Conservation (phyloP, 306 rosid species). For the Quercus berberidifolia region DNA sequence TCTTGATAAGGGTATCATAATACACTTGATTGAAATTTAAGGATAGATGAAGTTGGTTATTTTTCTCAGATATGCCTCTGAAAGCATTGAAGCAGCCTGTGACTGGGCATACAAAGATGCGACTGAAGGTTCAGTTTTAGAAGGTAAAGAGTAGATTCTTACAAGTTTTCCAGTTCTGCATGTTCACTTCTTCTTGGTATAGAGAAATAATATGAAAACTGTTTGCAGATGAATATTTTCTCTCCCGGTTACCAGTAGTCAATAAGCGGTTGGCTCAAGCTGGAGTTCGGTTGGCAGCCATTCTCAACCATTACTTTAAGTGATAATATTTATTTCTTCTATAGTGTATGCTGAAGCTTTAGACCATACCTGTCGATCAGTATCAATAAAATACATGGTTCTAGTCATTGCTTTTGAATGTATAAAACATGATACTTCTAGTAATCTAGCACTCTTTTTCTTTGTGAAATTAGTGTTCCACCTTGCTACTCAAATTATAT, state of each 20-base stretch:
- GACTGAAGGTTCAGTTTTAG: slow-evolving; percentile 48
- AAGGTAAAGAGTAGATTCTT: slow-evolving; percentile 34
- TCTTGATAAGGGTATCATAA: neutral
- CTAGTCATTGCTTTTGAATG: neutral
- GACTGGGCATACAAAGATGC: slow-evolving; percentile 71
- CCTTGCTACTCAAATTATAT: neutral
- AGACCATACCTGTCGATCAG: neutral
- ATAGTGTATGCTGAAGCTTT: neutral
- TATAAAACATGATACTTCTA: neutral
- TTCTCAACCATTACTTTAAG: slow-evolving; percentile 58
- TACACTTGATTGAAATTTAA: neutral
- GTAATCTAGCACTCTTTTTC: neutral
- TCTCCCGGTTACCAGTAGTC: slow-evolving; percentile 59
- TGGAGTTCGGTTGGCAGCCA: slow-evolving; percentile 84
- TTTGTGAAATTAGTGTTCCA: neutral
- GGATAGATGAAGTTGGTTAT: neutral
- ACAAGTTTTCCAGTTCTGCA: neutral
- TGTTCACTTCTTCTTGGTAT: neutral
- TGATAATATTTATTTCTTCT: neutral
- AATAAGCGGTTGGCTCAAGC: slow-evolving; percentile 72
- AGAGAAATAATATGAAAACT: neutral
- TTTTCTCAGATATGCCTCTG: slow-evolving; percentile 69
- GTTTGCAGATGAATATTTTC: slow-evolving; percentile 69
- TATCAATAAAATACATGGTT: neutral
- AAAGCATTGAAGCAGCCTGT: slow-evolving; percentile 70